These are phyloP conservation scores for Rutstroemia sp. DNA, from an alignment of 2,329 filamentous ascomycete species.

Conservation along the genomic window DNA sequence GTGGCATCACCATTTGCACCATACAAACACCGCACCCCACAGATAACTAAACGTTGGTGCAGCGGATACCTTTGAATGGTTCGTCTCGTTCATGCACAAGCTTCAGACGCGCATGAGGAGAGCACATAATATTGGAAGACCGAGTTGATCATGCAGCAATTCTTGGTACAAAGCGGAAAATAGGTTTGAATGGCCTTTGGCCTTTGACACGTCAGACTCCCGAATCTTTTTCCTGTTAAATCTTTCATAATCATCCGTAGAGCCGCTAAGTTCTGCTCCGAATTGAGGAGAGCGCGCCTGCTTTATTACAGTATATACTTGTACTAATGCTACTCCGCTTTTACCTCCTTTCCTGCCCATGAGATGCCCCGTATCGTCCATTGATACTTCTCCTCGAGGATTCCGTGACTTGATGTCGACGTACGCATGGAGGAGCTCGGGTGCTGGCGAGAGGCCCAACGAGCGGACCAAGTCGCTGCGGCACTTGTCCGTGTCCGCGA, in stretches of 20 bases:
- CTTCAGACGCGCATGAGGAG: not conserved
- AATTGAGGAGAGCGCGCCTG: not conserved
- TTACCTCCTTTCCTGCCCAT: not conserved
- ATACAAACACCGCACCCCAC: not conserved
- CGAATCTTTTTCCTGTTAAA: conserved; percentile 9
- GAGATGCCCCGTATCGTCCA: not conserved
- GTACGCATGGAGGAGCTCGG: conserved; percentile 31
- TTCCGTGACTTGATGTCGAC: conserved; percentile 24
- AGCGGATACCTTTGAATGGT: conserved; percentile 13
- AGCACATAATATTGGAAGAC: not conserved
- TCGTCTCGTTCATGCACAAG: conserved; percentile 11
- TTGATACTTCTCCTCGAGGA: not conserved
- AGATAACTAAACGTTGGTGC: conserved; percentile 13
- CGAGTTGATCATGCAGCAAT: not conserved
- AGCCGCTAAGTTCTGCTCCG: conserved; percentile 14
- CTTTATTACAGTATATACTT: not conserved
- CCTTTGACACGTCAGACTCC: conserved; percentile 28
- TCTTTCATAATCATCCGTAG: conserved; percentile 16
- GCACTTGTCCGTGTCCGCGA: conserved; percentile 43
- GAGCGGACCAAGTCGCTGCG: conserved; percentile 40
- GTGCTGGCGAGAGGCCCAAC: conserved; percentile 47
- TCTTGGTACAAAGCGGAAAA: conserved; percentile 21
- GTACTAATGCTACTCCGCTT: not conserved
- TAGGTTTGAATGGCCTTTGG: conserved; percentile 9
- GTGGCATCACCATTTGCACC: conserved; percentile 18